These are phyloP conservation scores for Solanum habrochaites DNA, from an alignment of 257 asterid species.

Conservation along the genomic window DNA sequence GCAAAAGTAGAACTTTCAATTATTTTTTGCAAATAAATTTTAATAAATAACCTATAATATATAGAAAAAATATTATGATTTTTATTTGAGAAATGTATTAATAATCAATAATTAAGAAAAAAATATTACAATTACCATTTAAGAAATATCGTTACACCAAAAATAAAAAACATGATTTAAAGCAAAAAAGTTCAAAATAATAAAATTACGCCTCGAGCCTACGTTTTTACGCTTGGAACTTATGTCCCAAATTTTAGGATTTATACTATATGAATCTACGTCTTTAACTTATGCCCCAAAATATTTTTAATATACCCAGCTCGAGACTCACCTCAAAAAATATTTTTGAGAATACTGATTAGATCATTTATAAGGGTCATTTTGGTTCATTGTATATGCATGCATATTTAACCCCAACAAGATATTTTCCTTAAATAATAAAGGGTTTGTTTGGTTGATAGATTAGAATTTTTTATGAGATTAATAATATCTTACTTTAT, in stretches of 20 bases:
- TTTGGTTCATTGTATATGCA: neutral
- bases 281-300: rapidly evolving
- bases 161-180: too few relatives aligned
- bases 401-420: neutral
- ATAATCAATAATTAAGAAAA: neutral
- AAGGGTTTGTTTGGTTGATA: neutral
- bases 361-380: neutral
- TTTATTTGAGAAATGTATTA: neutral
- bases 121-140: too few relatives aligned
- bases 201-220: neutral
- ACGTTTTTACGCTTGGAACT: neutral
- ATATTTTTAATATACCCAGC: neutral
- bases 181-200: neutral
- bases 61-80: too few relatives aligned
- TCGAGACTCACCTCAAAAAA: too few relatives aligned
- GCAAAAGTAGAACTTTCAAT: too few relatives aligned
- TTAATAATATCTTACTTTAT: neutral
- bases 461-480: neutral
- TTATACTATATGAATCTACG: neutral
- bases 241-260: neutral
- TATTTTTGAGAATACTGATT: too few relatives aligned
- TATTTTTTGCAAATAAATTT: too few relatives aligned
- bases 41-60: too few relatives aligned
- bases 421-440: neutral
- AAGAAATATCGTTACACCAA: neutral